A percentile compares a stretch with the other conserved stretches of the same genome.
Evolutionary conservation across 2,329 filamentous ascomycete species (phyloP).

Genomic region (Bretziella fagacearum): DNA sequence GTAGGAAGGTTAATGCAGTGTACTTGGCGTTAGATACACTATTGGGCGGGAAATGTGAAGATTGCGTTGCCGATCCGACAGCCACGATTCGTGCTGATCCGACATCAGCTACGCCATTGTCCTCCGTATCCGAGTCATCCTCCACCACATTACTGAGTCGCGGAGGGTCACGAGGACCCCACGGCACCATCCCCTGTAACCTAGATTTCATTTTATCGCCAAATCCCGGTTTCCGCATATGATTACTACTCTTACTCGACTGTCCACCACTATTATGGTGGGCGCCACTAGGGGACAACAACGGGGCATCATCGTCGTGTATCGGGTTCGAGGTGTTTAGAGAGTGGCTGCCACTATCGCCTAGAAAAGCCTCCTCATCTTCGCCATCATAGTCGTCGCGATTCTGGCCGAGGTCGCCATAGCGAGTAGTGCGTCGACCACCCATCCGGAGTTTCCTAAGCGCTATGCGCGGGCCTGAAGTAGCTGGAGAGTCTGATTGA

Average conservation of each 20-base stretch:
- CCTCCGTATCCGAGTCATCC: constrained; percentile 31
- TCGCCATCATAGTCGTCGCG: constrained; percentile 39
- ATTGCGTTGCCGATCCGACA: constrained; percentile 54
- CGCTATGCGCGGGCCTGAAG: constrained; percentile 39
- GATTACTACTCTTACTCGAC: background rate
- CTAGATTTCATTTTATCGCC: constrained; percentile 21
- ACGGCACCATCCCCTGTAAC: constrained; percentile 50
- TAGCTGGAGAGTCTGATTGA: constrained; percentile 9
- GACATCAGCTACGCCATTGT: constrained; percentile 41
- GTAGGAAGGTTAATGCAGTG: constrained; percentile 84
- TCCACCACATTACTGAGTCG: constrained; percentile 18
- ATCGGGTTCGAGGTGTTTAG: constrained; percentile 42
- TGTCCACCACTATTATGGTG: background rate
- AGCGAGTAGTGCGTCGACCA: constrained; percentile 37
- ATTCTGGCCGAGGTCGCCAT: constrained; percentile 42
- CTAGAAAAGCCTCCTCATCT: constrained; percentile 50
- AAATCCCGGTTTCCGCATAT: constrained; percentile 1
- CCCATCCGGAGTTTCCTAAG: constrained; percentile 54
- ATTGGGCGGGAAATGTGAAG: constrained; percentile 70
- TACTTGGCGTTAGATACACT: constrained; percentile 96
- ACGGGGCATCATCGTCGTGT: constrained; percentile 56
- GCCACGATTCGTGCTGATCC: constrained; percentile 56
- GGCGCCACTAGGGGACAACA: constrained; percentile 32
- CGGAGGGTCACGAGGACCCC: constrained; percentile 15
- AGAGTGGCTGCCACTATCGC: constrained; percentile 38